A percentile compares a stretch with the other conserved stretches of the same genome.
Evolutionary conservation across 2,329 filamentous ascomycete species (phyloP).

Genomic region (Trichoderma sp.): DNA sequence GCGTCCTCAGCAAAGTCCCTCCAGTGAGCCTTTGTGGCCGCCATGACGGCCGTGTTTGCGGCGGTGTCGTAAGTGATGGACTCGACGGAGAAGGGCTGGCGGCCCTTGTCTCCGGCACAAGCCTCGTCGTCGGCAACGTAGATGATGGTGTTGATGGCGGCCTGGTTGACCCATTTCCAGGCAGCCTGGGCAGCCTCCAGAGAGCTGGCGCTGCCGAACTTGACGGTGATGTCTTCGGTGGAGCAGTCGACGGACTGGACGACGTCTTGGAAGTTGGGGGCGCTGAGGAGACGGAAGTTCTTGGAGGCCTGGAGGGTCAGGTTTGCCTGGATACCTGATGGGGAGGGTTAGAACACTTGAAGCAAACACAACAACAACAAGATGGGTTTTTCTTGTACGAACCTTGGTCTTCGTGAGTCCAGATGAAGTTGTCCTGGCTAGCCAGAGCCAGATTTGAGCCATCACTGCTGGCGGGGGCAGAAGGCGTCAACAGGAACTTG

Average conservation of each 20-base stretch:
- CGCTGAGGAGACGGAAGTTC: conserved; percentile 11
- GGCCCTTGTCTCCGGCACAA: conserved; percentile 10
- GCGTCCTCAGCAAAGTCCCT: conserved; percentile 9
- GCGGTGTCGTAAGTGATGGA: conserved; percentile 5
- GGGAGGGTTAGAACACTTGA: not conserved
- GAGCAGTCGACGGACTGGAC: conserved; percentile 14
- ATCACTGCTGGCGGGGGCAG: not conserved
- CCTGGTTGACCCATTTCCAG: conserved; percentile 15
- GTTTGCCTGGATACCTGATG: conserved; percentile 11
- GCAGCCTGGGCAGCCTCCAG: conserved; percentile 5
- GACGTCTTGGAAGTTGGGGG: conserved; percentile 2
- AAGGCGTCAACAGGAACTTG: not conserved
- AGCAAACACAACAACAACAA: not conserved
- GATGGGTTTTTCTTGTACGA: not conserved
- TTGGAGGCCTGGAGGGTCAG: not conserved
- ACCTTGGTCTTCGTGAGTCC: conserved; percentile 11
- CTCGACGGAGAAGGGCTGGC: conserved; percentile 15
- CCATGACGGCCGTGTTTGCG: not conserved
- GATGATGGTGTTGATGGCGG: conserved; percentile 5
- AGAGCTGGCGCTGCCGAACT: not conserved
- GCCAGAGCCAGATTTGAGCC: not conserved
- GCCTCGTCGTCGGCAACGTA: conserved; percentile 11
- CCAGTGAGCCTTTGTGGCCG: not conserved
- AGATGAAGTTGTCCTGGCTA: conserved; percentile 8
- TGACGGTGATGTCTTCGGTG: conserved; percentile 9